These are phyloP conservation scores for Metschnikowia gelsemii DNA, from an alignment of 805 yeast species.

Conservation along the genomic window DNA sequence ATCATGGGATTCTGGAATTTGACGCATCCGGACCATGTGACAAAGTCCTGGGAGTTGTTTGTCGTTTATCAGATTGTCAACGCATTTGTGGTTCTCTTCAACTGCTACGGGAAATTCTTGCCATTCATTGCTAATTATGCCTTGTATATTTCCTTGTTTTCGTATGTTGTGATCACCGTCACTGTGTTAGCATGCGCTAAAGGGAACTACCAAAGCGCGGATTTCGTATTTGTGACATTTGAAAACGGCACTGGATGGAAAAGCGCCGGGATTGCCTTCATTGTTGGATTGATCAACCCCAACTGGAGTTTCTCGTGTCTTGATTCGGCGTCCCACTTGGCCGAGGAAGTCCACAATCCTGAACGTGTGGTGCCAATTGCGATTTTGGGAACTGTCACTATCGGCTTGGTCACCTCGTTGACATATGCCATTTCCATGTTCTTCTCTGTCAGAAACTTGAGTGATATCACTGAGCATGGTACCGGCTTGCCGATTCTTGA, in stretches of 20 bases:
- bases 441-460: slow-evolving; percentile 36
- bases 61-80: slow-evolving; percentile 38
- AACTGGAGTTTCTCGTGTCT: slow-evolving; percentile 37
- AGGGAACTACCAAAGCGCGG: slow-evolving; percentile 34
- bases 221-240: slow-evolving; percentile 27
- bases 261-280: slow-evolving; percentile 22
- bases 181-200: slow-evolving; percentile 41
- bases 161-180: slow-evolving; percentile 35
- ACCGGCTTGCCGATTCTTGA: slow-evolving; percentile 44
- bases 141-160: slow-evolving; percentile 35
- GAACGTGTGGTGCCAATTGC: slow-evolving; percentile 41
- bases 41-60: slow-evolving; percentile 38
- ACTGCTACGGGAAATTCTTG: slow-evolving; percentile 37
- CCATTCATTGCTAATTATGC: slow-evolving; percentile 37
- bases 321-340: slow-evolving; percentile 43
- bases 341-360: slow-evolving; percentile 41
- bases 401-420: slow-evolving; percentile 40
- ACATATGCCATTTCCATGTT: slow-evolving; percentile 43
- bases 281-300: slow-evolving; percentile 25
- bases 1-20: slow-evolving; percentile 40
- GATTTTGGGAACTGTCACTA: slow-evolving; percentile 40
- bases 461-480: slow-evolving; percentile 26
- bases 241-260: slow-evolving; percentile 28
- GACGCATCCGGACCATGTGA: slow-evolving; percentile 34
- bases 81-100: slow-evolving; percentile 31